Evolutionary conservation across 73 alveolate genomes (phyloP).

Genomic region (Urostyla sp.): DNA sequence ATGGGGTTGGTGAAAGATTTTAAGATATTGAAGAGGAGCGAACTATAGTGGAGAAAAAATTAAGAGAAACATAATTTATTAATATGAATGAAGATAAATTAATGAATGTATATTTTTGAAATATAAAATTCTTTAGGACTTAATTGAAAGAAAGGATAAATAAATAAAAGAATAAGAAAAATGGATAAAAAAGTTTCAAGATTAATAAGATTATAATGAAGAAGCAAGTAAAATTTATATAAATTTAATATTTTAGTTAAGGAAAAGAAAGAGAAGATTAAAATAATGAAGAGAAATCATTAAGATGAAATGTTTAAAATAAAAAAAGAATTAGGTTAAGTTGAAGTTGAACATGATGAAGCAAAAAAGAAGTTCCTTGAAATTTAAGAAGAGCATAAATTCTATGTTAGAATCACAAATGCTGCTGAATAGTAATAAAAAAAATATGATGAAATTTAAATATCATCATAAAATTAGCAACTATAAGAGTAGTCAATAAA

Average conservation of each 20-base stretch:
- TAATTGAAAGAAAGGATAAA: neutral
- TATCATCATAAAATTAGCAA: no score
- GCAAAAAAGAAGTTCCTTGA: neutral
- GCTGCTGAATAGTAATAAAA: no score
- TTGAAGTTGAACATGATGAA: neutral
- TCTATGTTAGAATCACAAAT: no score
- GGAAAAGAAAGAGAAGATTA: neutral
- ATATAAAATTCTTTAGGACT: neutral
- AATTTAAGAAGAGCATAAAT: neutral
- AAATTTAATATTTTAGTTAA: conserved; percentile 3
- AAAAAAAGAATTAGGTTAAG: neutral
- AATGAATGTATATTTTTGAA: neutral
- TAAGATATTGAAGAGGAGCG: conserved; percentile 5
- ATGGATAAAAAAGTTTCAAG: conserved; percentile 34
- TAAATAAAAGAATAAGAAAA: conserved; percentile 12
- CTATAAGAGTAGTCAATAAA: no score
- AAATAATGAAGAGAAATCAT: neutral
- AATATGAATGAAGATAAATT: conserved; percentile 19
- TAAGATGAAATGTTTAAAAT: neutral
- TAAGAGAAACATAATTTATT: neutral
- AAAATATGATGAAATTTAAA: no score
- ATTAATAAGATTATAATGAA: neutral
- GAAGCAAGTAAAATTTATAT: neutral
- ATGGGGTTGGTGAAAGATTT: neutral
- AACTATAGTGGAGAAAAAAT: conserved; percentile 3